Evolutionary conservation across 225 moss, liverwort and hornwort species (phyloP), one percentile per base, ranked within the genome.

Genomic region (Climacium dendroides): DNA sequence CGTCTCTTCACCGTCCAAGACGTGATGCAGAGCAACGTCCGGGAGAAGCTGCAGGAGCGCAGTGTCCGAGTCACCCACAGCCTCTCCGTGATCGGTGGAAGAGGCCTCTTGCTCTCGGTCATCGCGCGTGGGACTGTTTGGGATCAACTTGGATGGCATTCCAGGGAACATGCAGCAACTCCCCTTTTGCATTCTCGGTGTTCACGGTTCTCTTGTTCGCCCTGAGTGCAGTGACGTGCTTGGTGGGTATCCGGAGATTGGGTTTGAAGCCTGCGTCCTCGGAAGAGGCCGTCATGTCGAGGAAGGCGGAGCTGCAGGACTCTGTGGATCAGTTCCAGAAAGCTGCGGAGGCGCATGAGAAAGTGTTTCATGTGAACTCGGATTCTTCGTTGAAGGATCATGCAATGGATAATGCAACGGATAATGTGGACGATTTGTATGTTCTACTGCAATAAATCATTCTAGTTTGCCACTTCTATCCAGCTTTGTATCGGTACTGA

Each of bases 1-100:
- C 94, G 98, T 10, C 87, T 98, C 53, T 98, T 98, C 88, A 98
- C 95, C 7, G 96, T 98, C 23, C 97, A 98, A 86, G 96, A 98
- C 89, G 97, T 96, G 43, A 97, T 98, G 98, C 98, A 96, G 78
- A 91, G 90, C 87, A 94, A 95, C 41, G 95, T 94, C 73, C 90
- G 98, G 15, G 95, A 95, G 86, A 93, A 91, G 74, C 92, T 97
- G 84, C 96, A 96, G 90, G 97, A 98, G 86, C 87, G 90, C 62
- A 97, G 97, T 35, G 93, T 97, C 6, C 94, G 95, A 23, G 94
- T 98, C 91, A 96, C 95, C 13, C 98, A 98, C 88, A 98, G 97
- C 83, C 84, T 98, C n/a, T 94, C 93, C 12, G 93, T 98, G 12
- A 89, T 98, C 63, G 98, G 98, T 61, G 96, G 97, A 11, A 95